Base-by-base conservation (phyloP, 2,329 filamentous ascomycete genomes). In the Colletotrichum simmondsii region DNA sequence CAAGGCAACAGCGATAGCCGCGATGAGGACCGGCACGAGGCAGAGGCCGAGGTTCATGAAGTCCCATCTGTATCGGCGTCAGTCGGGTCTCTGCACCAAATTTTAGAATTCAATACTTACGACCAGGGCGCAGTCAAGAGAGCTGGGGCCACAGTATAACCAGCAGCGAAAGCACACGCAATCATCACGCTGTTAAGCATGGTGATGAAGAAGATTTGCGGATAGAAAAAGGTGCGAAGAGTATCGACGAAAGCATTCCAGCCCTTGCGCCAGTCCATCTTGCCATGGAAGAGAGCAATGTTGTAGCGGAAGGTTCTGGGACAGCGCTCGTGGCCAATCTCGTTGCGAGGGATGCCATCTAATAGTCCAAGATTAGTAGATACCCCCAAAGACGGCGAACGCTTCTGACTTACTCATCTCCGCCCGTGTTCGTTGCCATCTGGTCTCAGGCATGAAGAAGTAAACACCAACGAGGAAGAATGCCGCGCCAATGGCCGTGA, bases 361-460 rank as follows among this genome's bases (percentile, higher is more conserved):
- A 5, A 3, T 2, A 28, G 53, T n/a, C 5, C n/a, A n/a, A 7
- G 3, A 22, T 71, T 10, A 73, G 72, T 30, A 2, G 5, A 12
- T 57, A 19, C 24, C 1, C 1, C 8, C 5, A 3, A 14, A 10
- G 8, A 2, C 5, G 0, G 0, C 7, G 53, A 12, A 3, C 12
- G 6, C 1, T 14, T 16, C 8, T 0, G 1, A 30, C 35, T 53
- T 68, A 75, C 80, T 78, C 11, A 82, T 77, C 65, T 81, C 78
- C 2, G 78, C 77, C 8, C 71, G 73, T 0, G 79, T 77, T 11
- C 82, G 77, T 0, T 75, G 75, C 78, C 78, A 81, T 3, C 79
- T 76, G 0, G 82, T 83, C 75, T 84, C 82, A 0, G 82, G 82
- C 16, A 83, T 73, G 22, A 80, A 77, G 5, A 76, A 59, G 22